Base-by-base conservation (phyloP, 2,329 filamentous ascomycete species). In the Atkinsonella texensis region DNA sequence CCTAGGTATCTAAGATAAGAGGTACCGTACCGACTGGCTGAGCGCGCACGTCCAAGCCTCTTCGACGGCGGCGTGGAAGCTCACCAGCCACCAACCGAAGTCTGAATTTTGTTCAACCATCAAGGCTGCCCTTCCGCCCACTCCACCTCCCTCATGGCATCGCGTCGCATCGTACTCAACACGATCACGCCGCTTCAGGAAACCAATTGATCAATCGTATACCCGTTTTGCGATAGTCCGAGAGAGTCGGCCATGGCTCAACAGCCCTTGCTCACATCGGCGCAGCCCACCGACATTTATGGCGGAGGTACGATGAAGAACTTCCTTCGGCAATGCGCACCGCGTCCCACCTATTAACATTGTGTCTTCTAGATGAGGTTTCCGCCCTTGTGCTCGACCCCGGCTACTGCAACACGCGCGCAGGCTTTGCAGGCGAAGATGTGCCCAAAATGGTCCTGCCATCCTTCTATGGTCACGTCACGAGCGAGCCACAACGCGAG, bases 401-500 rank as follows among this genome's bases (percentile, higher is more conserved):
- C 3, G 93, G 94, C 55, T 96, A 89, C 72, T 88, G 87, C 64
- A 85, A 83, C 59, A 90, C 87, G 41, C 89, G 94, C 70, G 93
- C 90, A 54, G 93, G 93, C 53, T 98, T 97, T 64, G 94, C 94
- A 12, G 93, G 94, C 64, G 94, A 98, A 79, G 93, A 98, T 71
- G 85, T 89, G 0, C 93, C 93, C 60, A 97, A 97, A 74, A 89
- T 88, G 32, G 83, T 97, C 52, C 79, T 95, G 53, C 90, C 91
- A 31, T 93, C 89, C 44, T 89, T 86, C 72, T 98, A 98, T 71
- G 90, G 87, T 51, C 72, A 76, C 63, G 62, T 77, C 51, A 76
- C 67, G 56, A 62, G 61, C 58, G 66, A 70, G 51, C 58, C 62
- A 17, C 74, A 77, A 48, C 72, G 70, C 60, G 74, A 82, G 52